Evolutionary conservation across 768 basidiomycete genomes (phyloP).

Genomic region (Naganishia vaughanmartiniae): DNA sequence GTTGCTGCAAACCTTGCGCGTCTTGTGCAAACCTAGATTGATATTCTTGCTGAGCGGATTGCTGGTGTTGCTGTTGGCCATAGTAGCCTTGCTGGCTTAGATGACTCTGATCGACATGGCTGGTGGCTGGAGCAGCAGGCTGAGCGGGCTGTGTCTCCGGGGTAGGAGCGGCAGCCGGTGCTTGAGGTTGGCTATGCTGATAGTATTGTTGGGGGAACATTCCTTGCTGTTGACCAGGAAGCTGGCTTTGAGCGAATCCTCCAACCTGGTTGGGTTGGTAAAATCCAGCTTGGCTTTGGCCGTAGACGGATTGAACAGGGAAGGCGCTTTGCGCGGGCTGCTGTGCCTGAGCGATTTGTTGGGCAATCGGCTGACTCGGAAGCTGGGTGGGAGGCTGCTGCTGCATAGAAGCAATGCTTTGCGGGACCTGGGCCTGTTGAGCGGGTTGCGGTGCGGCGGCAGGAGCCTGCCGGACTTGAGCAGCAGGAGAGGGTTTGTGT

Average conservation of each 20-base stretch:
- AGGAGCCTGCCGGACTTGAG: constrained; percentile 8
- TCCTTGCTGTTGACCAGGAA: constrained; percentile 26
- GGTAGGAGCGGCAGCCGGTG: constrained; percentile 1
- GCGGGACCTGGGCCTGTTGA: constrained; percentile 16
- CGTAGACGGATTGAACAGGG: constrained; percentile 38
- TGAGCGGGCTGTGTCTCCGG: constrained; percentile 29
- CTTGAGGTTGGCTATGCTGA: constrained; percentile 26
- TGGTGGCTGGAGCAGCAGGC: constrained; percentile 27
- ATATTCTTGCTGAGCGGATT: constrained; percentile 37
- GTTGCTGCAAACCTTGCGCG: constrained; percentile 34
- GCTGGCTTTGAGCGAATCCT: constrained; percentile 19
- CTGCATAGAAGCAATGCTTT: constrained; percentile 21
- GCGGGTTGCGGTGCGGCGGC: constrained; percentile 20
- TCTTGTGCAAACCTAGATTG: constrained; percentile 27
- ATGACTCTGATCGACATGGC: constrained; percentile 28
- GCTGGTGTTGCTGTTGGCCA: constrained; percentile 38
- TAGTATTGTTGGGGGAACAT: constrained; percentile 30
- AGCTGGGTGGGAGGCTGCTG: constrained; percentile 11
- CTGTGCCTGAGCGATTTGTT: constrained; percentile 4
- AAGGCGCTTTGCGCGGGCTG: constrained; percentile 24
- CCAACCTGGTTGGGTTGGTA: constrained; percentile 17
- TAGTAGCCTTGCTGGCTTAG: constrained; percentile 29
- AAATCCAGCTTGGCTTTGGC: constrained; percentile 24
- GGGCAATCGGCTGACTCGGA: not conserved
- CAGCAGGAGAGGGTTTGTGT: constrained; percentile 37